Base-by-base conservation (phyloP, 176 grass and related monocot genomes). In the Triticum dicoccoides region DNA sequence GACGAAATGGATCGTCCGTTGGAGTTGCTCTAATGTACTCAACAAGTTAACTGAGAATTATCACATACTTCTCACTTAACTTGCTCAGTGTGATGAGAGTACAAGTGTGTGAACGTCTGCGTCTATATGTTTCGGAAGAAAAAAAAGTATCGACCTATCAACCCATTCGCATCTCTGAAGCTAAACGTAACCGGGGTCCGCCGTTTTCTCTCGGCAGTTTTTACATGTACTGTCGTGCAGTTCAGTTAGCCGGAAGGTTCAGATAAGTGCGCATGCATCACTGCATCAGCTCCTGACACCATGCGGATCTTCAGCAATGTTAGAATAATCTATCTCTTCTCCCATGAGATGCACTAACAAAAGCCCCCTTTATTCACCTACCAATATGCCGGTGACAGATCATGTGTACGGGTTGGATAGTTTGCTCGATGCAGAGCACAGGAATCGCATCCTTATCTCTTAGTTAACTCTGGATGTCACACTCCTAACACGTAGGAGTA, bases 251-350 rank as follows among this genome's bases (percentile, higher is more conserved):
- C 61, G 14, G 14, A 84, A 76, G 45, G 59, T 76, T 84, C 25
- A 23, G 14, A 73, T 76, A 75, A 81, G 85, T 76, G 85, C 61
- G 89, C 73, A 27, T 32, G 85, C 81, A 87, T 88, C 89, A 77
- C 0, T 66, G 76, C 74, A 84, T 91, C 85, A 9, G 29, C 51
- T 38, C 76, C 66, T 87, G 81, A 87, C 81, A 76, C 69, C 63
- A n/a, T 0, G 63, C 62, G 38, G 77, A 91, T 81, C 69, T 42
- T 9, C 69, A 66, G 9, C n/a, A 80, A 87, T 37, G 69, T 69
- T 80, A 63, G 38, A 39, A 38, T 91, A 76, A 76, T 88, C 69
- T 66, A 76, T 76, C 69, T 9, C 38, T 29, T 11, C 6, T 52
- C 77, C 24, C 24, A 3, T 37, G 73, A 18, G 41, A 35, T 42